Evolutionary conservation across 306 rosid species (phyloP).

Genomic region (Lupinus albus): DNA sequence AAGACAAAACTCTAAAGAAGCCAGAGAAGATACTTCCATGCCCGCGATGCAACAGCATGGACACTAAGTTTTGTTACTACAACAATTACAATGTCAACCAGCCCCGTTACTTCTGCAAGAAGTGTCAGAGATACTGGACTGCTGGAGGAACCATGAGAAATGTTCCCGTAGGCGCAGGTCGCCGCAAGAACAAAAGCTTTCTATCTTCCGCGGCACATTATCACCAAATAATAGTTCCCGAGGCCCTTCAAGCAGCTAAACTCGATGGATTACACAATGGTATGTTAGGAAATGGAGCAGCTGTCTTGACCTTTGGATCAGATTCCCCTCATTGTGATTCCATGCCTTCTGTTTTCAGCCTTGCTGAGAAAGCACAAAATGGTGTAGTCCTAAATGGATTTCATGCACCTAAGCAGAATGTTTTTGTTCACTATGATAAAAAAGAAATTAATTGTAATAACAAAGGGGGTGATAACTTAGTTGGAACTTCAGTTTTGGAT

Average conservation of each 20-base stretch:
- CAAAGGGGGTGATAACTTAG: conserved; percentile 46
- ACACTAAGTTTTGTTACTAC: conserved; percentile 86
- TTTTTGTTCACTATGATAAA: conserved; percentile 29
- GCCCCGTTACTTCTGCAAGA: conserved; percentile 92
- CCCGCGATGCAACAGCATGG: conserved; percentile 88
- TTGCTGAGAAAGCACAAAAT: conserved; percentile 44
- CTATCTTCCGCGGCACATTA: conserved; percentile 44
- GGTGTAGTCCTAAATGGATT: conserved; percentile 40
- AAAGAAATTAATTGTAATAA: conserved; percentile 39
- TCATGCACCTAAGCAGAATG: conserved; percentile 45
- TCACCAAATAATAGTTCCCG: conserved; percentile 54
- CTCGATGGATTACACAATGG: conserved; percentile 45
- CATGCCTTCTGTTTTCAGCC: conserved; percentile 60
- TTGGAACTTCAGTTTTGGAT: conserved; percentile 58
- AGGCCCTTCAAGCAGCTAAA: conserved; percentile 47
- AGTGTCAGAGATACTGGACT: conserved; percentile 93
- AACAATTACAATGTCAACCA: conserved; percentile 87
- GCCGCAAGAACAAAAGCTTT: conserved; percentile 75
- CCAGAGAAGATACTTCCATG: conserved; percentile 78
- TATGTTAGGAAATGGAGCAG: conserved; percentile 44
- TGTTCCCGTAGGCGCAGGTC: conserved; percentile 86
- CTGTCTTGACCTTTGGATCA: conserved; percentile 66
- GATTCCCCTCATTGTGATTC: conserved; percentile 63
- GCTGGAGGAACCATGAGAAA: conserved; percentile 89
- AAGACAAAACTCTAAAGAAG: conserved; percentile 63